A percentile compares a stretch with the other conserved stretches of the same genome.
Evolutionary conservation across 768 basidiomycete species (phyloP).

Genomic region (Tubosaeta sp.): DNA sequence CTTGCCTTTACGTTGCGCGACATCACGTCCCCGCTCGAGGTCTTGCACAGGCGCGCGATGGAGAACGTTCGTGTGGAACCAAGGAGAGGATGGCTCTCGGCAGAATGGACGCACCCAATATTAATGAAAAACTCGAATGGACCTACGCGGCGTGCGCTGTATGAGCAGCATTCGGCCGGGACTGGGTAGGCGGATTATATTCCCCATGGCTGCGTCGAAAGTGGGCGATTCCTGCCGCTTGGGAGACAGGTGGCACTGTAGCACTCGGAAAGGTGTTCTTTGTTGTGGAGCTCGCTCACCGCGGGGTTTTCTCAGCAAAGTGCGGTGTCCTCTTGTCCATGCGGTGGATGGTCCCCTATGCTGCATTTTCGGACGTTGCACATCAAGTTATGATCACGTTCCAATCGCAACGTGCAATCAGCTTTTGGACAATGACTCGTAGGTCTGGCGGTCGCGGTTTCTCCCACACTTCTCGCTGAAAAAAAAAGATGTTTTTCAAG

Average conservation of each 20-base stretch:
- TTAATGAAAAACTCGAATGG: neutral
- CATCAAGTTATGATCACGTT: neutral
- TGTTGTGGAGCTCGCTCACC: neutral
- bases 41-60: neutral
- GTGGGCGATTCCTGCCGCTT: neutral
- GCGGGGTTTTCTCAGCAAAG: neutral
- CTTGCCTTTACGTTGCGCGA: too few species aligned
- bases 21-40: neutral
- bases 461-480: neutral
- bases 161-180: neutral
- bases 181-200: neutral
- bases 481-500: neutral
- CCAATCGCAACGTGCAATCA: neutral
- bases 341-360: neutral
- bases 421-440: neutral
- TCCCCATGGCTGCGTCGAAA: neutral
- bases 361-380: neutral
- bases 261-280: neutral
- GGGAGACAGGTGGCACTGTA: neutral
- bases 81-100: neutral
- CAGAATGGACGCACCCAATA: neutral
- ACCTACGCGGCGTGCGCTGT: neutral
- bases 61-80: neutral
- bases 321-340: neutral
- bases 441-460: neutral